These are phyloP conservation scores for Mycena leptocephala DNA, from an alignment of 768 basidiomycete species.

Conservation along the genomic window DNA sequence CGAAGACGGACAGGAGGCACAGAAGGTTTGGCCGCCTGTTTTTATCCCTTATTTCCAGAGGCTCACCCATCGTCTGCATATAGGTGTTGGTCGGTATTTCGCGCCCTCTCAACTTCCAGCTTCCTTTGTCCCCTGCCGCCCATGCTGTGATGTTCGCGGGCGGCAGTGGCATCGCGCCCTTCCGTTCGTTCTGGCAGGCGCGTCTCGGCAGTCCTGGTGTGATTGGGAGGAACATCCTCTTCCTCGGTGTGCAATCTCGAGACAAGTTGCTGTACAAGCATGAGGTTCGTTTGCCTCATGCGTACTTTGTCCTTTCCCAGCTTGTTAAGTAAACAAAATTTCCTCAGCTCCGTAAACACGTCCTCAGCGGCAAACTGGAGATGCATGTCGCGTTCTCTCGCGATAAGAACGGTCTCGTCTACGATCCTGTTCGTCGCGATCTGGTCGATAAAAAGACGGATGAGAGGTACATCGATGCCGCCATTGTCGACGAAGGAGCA, in stretches of 20 bases:
- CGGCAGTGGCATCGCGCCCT: background rate
- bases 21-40: background rate
- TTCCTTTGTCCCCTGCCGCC: background rate
- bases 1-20: background rate
- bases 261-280: background rate
- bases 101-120: background rate
- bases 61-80: background rate
- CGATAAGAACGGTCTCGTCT: background rate
- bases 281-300: background rate
- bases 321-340: background rate
- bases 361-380: background rate
- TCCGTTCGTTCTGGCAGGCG: background rate
- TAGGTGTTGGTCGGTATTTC: background rate
- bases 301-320: background rate
- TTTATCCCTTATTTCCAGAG: background rate
- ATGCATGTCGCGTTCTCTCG: background rate
- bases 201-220: background rate
- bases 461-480: background rate
- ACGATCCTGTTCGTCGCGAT: background rate
- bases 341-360: background rate
- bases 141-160: background rate
- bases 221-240: background rate
- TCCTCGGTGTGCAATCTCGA: background rate
- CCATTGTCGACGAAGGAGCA: background rate
- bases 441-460: background rate